Evolutionary conservation across 257 asterid genomes (phyloP), one percentile per base, ranked within the genome.

Genomic region (Ligustrum vulgare): DNA sequence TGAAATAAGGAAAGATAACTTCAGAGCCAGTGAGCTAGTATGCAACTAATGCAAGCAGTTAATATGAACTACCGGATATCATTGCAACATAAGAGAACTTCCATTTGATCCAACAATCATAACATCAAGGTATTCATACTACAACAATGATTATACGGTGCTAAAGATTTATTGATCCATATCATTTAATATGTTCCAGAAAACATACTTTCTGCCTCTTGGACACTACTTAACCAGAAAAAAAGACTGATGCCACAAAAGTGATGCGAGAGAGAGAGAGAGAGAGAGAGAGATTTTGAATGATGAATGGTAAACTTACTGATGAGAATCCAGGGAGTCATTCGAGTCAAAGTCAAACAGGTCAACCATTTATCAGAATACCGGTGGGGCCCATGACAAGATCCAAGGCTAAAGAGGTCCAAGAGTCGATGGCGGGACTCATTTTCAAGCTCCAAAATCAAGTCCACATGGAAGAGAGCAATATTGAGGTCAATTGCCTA

Each of bases 21-120:
- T 68, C 74, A 54, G 31, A 70, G 70, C 43, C 22, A 84, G 73
- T 67, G 69, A 65, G 74, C 66, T 23, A 23, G 31, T 23, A n/a
- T n/a, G n/a, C n/a, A n/a, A n/a, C n/a, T n/a, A n/a, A 66, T 77
- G 56, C 63, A 77, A 2, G 22, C 58, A 49, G 22, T 13, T 3
- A 49, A 49, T 15, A 49, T 49, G 58, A 49, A 13, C 16, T 49
- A 22, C 20, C 58, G 22, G 28, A 22, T 2, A 20, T 4, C 3
- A 58, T 8, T 2, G 28, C 15, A 58, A 58, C 18, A 58, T 9
- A 58, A 58, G 6, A 20, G 23, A 58, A 58, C 12, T 20, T 58
- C 6, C 31, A 22, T 20, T 58, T 58, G 15, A 22, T 22, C 31
- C 32, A 20, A 23, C 15, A 8, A 58, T 6, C 65, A 58, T 20